Evolutionary conservation across 306 rosid species (phyloP), one percentile per base, ranked within the genome.

Genomic region (Quercus rubra): DNA sequence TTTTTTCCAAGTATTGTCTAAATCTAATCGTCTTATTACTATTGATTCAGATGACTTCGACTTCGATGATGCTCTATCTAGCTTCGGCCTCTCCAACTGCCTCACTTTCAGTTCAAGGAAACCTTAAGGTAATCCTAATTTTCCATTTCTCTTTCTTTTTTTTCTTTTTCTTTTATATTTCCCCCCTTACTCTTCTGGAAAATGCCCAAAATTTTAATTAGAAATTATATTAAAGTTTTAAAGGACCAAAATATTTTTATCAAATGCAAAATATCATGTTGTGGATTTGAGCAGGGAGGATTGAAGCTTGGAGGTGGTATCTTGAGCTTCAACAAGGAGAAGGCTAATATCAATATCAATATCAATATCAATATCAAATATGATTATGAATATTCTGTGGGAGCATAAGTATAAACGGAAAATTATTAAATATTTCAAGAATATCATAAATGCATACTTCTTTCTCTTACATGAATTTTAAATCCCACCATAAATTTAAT

Each of bases 21-120:
- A 25, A 27, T 73, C 66, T 70, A 2, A 11, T 76, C 68, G 2
- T 55, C 38, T 63, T 18, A 31, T 63, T 19, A 5, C 6, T 18
- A 14, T 25, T 5, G 38, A 55, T 58, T 78, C 84, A 75, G 82
- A 87, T 89, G 90, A 88, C 97, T 63, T 90, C 54, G 54, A 46
- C 52, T 63, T 90, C 52, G 52, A 49, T 92, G 6, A 10, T 91
- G 76, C 87, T 92, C 35, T 85, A 94, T 3, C 14, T 85, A 20
- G 89, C 89, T 81, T 88, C 89, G 6, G 68, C 83, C 14, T 56
- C 85, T 52, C 81, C 88, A 18, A 85, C 89, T 28, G 83, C 90
- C 70, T 89, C 97, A 23, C 79, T 87, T 0, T 85, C 91, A 1
- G 23, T 49, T 14, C 86, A 61, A 33, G 80, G 85, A 4, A 78